Conservation (phyloP, 371 early-diverging fungal species). For the Dichotomocladium elegans region DNA sequence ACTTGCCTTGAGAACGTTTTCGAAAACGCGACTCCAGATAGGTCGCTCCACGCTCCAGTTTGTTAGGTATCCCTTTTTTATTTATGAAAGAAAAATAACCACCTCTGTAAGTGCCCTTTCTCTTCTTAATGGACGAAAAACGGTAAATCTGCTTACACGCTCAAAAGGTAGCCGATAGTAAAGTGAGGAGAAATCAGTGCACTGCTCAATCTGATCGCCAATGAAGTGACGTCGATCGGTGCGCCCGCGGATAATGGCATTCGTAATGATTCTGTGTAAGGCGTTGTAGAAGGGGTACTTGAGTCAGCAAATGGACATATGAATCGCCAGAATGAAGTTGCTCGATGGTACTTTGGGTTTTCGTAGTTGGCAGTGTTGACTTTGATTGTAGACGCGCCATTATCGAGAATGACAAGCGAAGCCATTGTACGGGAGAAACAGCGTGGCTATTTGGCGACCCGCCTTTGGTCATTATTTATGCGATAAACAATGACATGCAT, state of each 20-base stretch:
- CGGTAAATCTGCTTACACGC: constrained; percentile 35
- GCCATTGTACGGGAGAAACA: too few species aligned
- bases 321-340: too few species aligned
- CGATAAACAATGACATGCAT: too few species aligned
- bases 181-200: constrained; percentile 70
- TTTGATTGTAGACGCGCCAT: constrained; percentile 76
- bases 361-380: constrained; percentile 46
- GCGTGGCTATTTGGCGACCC: too few species aligned
- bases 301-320: background rate
- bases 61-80: constrained; percentile 61
- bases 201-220: constrained; percentile 67
- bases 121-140: background rate
- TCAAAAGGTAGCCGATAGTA: constrained; percentile 80
- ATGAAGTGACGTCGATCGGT: constrained; percentile 57
- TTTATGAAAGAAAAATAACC: too few species aligned
- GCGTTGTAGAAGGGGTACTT: background rate
- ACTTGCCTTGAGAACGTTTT: constrained; percentile 52
- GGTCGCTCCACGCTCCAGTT: constrained; percentile 77
- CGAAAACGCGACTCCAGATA: constrained; percentile 76
- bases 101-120: background rate
- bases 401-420: constrained; percentile 39
- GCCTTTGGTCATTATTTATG: too few species aligned
- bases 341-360: constrained; percentile 22
- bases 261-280: constrained; percentile 46
- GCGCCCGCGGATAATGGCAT: constrained; percentile 62